Evolutionary conservation across 305 asterid genomes (phyloP), one percentile per base, ranked within the genome.

Genomic region (Fraxinus baroniana): DNA sequence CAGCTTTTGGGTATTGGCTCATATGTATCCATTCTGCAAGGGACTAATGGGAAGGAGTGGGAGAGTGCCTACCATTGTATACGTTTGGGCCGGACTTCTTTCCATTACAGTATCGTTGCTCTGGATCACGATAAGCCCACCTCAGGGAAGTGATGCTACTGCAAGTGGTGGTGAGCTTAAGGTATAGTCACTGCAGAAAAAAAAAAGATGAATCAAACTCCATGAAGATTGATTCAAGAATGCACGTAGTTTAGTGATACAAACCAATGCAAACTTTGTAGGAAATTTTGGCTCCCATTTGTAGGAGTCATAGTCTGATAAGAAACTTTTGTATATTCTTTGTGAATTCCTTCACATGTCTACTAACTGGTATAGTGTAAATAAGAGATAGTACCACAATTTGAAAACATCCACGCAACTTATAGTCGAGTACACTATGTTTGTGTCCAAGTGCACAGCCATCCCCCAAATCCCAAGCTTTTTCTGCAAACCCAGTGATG

Each of bases 11-110:
- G 99, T 96, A 82, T 75, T 96, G 83, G 86, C 91, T 30, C 99
- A 96, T 37, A 90, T 91, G 92, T 96, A 96, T 79, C 99, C 99
- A 0, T 96, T 96, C 68, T 85, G 90, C 81, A 36, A 91, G 83
- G 99, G 99, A 12, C 82, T 96, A 87, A 94, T 96, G 99, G 99
- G 99, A 49, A 91, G 98, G 86, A 94, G 85, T 83, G 98, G 99
- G 32, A 90, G 81, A 80, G 71, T 96, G 36, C 92, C 99, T 0
- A 96, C 99, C 1, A 96, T 96, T 78, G 79, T 96, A 39, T 96
- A 90, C 57, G 95, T 96, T 12, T 96, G 99, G 99, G 39, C 95
- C 1, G 98, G 98, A 1, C 94, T 96, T 46, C 55, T 96, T 52
- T 90, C 94, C 49, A 93, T 93, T 36, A 96, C 99, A 0, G 90